phyloP scores from a whole-genome alignment of 768 basidiomycete species.

The Thelephora ganbajun region DNA sequence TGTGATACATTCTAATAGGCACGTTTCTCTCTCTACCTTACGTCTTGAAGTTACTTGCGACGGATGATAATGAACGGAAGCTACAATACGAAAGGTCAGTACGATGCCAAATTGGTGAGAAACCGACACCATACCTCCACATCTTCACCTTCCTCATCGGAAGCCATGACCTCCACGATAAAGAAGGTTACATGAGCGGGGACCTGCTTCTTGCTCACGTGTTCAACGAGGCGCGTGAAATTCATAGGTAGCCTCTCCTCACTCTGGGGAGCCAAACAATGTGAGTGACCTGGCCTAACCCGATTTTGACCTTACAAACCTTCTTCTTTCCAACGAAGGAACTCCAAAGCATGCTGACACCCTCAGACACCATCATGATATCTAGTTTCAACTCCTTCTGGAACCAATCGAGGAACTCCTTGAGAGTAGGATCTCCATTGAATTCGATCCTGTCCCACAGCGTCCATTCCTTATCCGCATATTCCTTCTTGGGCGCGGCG shows the following conservation, averaged over 20 bases:
- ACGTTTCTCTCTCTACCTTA: no score
- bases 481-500: conserved; percentile 79
- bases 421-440: conserved; percentile 74
- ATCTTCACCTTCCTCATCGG: conserved; percentile 86
- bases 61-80: no score
- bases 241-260: conserved; percentile 81
- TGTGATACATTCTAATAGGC: no score
- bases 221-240: conserved; percentile 84
- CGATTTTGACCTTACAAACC: conserved; percentile 28
- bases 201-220: conserved; percentile 89
- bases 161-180: conserved; percentile 88
- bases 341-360: conserved; percentile 97
- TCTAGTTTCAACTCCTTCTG: conserved; percentile 72
- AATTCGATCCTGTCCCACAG: conserved; percentile 98
- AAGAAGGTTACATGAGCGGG: conserved; percentile 73
- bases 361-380: conserved; percentile 91
- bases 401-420: conserved; percentile 79
- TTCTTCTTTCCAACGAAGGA: conserved; percentile 89
- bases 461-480: conserved; percentile 84
- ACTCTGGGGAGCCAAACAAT: conserved; percentile 34
- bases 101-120: no score
- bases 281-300: not conserved
- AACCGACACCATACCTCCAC: conserved; percentile 51
- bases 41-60: no score
- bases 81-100: no score